A percentile compares a stretch with the other conserved stretches of the same genome.
phyloP scores from a whole-genome alignment of 768 basidiomycete genomes.

The Pulveroboletus frians region DNA sequence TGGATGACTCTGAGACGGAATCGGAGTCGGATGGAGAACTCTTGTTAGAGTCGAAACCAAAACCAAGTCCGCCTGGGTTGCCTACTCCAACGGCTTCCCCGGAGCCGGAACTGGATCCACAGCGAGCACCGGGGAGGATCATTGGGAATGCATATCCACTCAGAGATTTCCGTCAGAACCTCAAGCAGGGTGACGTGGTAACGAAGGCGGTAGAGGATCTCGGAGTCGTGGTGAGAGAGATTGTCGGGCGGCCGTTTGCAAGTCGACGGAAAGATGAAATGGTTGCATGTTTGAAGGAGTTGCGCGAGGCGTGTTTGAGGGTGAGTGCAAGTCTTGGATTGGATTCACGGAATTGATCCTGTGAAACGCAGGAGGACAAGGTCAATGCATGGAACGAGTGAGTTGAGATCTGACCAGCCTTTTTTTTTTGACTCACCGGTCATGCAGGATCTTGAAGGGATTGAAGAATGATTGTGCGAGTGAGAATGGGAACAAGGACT shows the following conservation, averaged over 20 bases:
- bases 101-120: constrained; percentile 42
- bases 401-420: constrained; percentile 19
- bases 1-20: constrained; percentile 52
- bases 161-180: constrained; percentile 68
- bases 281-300: constrained; percentile 61
- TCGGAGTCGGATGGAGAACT: constrained; percentile 38
- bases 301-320: constrained; percentile 64
- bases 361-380: constrained; percentile 63
- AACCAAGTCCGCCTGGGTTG: constrained; percentile 21
- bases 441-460: constrained; percentile 52
- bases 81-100: constrained; percentile 54
- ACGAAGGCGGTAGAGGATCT: constrained; percentile 83
- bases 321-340: constrained; percentile 33
- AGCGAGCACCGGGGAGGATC: constrained; percentile 64
- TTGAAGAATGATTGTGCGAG: constrained; percentile 52
- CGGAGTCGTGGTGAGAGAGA: constrained; percentile 61
- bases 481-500: constrained; percentile 56
- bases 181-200: constrained; percentile 71
- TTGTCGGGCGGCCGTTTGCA: constrained; percentile 68
- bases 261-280: constrained; percentile 61
- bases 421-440: background rate
- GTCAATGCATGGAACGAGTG: constrained; percentile 78
- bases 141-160: constrained; percentile 72
- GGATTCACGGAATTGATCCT: background rate
- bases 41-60: constrained; percentile 14